Conservation (phyloP, 768 basidiomycete species). For the Rhizopogon vesiculosus region DNA sequence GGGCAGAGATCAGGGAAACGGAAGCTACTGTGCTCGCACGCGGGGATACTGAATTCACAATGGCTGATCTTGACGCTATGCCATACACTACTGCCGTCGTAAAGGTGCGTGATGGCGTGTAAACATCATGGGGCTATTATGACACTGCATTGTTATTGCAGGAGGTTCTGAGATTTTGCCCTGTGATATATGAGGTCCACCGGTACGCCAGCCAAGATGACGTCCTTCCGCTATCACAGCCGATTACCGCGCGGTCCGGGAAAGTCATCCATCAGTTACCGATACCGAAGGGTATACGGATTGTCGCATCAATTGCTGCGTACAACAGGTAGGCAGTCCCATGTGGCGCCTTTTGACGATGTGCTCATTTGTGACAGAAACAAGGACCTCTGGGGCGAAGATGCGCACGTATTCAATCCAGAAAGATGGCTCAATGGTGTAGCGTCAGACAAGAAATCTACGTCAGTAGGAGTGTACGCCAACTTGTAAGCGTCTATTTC, state of each 20-base stretch:
- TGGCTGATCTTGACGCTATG: constrained; percentile 47
- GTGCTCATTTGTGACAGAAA: constrained; percentile 9
- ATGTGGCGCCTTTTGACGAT: not conserved
- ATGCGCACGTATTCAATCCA: constrained; percentile 26
- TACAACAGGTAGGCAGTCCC: constrained; percentile 42
- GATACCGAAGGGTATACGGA: constrained; percentile 45
- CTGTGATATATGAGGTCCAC: constrained; percentile 45
- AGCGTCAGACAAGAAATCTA: constrained; percentile 9
- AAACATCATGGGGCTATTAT: not conserved
- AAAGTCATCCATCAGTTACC: constrained; percentile 37
- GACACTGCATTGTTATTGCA: constrained; percentile 11
- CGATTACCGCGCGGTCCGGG: constrained; percentile 43
- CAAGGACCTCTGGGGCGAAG: constrained; percentile 24
- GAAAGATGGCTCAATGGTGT: constrained; percentile 18
- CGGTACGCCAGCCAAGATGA: constrained; percentile 50
- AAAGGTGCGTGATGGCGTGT: constrained; percentile 27
- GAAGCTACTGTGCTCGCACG: constrained; percentile 24
- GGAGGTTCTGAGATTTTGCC: constrained; percentile 45
- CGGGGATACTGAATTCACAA: constrained; percentile 35
- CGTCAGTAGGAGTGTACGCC: constrained; percentile 21
- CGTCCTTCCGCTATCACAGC: constrained; percentile 52
- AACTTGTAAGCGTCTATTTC: constrained; percentile 15
- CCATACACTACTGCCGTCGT: constrained; percentile 40
- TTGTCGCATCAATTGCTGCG: constrained; percentile 49
- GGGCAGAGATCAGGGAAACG: constrained; percentile 45